Evolutionary conservation across 345 rosid genomes (phyloP).

Genomic region (Erucastrum elatum): DNA sequence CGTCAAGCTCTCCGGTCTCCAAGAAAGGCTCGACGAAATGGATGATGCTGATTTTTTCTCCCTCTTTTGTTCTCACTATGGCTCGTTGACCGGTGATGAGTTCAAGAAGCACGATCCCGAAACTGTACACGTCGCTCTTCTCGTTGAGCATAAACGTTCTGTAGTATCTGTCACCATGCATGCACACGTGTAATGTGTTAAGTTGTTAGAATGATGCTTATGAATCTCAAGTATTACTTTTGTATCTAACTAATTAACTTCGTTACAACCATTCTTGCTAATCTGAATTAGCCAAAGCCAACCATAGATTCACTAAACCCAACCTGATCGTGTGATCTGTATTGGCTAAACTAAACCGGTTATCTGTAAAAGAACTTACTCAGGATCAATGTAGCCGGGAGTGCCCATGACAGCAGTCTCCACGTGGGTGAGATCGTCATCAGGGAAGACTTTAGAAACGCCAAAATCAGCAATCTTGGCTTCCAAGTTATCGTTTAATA

Average conservation of each 20-base stretch:
- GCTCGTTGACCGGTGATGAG: conserved; percentile 53
- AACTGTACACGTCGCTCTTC: conserved; percentile 59
- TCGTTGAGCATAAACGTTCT: conserved; percentile 31
- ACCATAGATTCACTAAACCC: neutral
- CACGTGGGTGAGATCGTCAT: conserved; percentile 40
- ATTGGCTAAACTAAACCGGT: neutral
- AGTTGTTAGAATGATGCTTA: no score
- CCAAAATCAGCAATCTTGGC: conserved; percentile 59
- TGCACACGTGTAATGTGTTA: neutral
- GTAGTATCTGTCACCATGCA: conserved; percentile 31
- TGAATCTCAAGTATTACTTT: no score
- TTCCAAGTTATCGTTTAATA: conserved; percentile 42
- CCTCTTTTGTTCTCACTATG: conserved; percentile 24
- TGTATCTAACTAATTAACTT: no score
- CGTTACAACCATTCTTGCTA: neutral
- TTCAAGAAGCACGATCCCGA: conserved; percentile 51
- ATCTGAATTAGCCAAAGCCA: neutral
- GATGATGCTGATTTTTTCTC: conserved; percentile 35
- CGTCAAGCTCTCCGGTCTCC: conserved; percentile 22
- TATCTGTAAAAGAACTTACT: conserved; percentile 20
- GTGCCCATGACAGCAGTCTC: conserved; percentile 47
- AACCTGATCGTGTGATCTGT: neutral
- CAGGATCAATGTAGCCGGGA: conserved; percentile 44
- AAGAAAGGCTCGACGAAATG: conserved; percentile 28
- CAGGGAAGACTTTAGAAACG: conserved; percentile 42